These are phyloP conservation scores for Penstemon barbatus DNA, from an alignment of 257 asterid species.

Conservation along the genomic window DNA sequence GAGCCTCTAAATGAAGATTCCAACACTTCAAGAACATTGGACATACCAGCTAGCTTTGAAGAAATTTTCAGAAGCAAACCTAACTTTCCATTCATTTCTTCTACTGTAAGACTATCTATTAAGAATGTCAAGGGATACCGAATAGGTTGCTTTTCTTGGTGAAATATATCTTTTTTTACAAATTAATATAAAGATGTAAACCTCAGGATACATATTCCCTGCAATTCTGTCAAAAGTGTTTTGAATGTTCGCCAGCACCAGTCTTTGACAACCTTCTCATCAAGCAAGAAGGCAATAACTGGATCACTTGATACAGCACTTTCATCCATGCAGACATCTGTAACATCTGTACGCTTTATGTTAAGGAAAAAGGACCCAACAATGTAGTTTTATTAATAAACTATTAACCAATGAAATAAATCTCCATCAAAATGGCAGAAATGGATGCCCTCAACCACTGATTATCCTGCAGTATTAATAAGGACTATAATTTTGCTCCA, in stretches of 20 bases:
- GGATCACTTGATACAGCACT: constrained; percentile 97
- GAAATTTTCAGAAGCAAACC: constrained; percentile 63
- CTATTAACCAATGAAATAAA: not conserved
- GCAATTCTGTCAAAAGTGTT: constrained; percentile 54
- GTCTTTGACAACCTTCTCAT: constrained; percentile 94
- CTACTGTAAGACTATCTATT: constrained; percentile 55
- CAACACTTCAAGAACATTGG: constrained; percentile 74
- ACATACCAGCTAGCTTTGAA: constrained; percentile 69
- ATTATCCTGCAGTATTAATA: not conserved
- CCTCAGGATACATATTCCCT: constrained; percentile 76
- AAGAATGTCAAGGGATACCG: constrained; percentile 54
- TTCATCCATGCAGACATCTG: constrained; percentile 98
- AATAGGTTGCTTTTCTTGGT: constrained; percentile 11
- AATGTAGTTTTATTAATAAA: constrained; percentile 11
- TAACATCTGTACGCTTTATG: constrained; percentile 63
- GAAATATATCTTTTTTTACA: not conserved
- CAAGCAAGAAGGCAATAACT: constrained; percentile 82
- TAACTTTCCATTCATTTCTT: constrained; percentile 50
- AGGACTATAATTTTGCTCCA: constrained; percentile 10
- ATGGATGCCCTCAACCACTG: not conserved
- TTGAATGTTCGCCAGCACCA: constrained; percentile 88
- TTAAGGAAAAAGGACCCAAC: constrained; percentile 50
- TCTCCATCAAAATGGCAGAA: not conserved
- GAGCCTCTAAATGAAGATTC: constrained; percentile 86
- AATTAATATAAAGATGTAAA: constrained; percentile 17